Conservation (phyloP, 257 asterid genomes). For the Verbena officinalis region DNA sequence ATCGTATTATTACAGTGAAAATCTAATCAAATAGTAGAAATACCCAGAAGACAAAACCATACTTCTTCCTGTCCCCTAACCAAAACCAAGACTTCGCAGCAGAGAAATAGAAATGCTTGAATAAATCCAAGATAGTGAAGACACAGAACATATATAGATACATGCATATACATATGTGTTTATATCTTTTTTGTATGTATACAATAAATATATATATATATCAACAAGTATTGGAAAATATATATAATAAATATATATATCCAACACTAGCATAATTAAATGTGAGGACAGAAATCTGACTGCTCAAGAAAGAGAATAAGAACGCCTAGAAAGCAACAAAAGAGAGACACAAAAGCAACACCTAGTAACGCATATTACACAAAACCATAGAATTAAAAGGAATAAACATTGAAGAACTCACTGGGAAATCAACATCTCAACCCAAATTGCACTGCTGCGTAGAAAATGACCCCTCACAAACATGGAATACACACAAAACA, state of each 20-base stretch:
- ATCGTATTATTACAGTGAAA: constrained; percentile 31
- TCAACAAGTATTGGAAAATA: no score
- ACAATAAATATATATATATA: no score
- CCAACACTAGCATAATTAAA: constrained; percentile 52
- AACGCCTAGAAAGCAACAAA: constrained; percentile 86
- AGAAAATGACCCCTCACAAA: constrained; percentile 58
- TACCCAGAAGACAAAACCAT: constrained; percentile 70
- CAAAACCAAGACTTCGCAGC: constrained; percentile 60
- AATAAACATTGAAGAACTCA: constrained; percentile 82
- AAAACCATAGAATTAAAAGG: constrained; percentile 64
- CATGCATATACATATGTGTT: neutral
- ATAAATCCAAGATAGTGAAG: constrained; percentile 71
- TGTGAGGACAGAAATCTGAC: constrained; percentile 74
- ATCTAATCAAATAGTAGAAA: constrained; percentile 63
- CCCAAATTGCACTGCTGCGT: constrained; percentile 55
- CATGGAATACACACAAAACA: constrained; percentile 31
- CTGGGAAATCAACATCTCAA: constrained; percentile 55
- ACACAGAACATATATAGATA: constrained; percentile 36
- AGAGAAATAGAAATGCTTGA: constrained; percentile 51
- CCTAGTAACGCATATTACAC: constrained; percentile 42
- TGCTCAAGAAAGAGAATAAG: constrained; percentile 92
- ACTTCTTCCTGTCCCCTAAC: constrained; percentile 72
- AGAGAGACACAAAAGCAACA: constrained; percentile 52
- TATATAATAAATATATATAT: neutral
- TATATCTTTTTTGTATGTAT: constrained; percentile 2